Percentiles rank a stretch among this genome's conserved stretches.
These are phyloP conservation scores for Pseudoscleropodium purum DNA, from an alignment of 225 moss, liverwort and hornwort genomes.

Conservation along the genomic window DNA sequence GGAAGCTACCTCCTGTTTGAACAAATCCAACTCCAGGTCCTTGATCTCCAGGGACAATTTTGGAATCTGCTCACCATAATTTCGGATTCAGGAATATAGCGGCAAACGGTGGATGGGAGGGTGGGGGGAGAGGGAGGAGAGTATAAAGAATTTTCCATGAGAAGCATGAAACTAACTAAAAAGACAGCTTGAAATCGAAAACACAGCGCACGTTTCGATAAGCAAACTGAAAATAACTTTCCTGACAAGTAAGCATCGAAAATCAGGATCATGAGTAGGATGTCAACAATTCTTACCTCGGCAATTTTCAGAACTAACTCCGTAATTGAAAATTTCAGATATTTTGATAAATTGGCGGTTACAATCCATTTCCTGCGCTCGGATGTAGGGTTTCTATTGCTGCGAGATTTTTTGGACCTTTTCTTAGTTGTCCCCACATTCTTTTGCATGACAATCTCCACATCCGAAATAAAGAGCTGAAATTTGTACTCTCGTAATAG, in stretches of 20 bases:
- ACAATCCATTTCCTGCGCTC: slow-evolving; percentile 70
- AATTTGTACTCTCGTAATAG: slow-evolving; percentile 68
- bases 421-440: slow-evolving; percentile 26
- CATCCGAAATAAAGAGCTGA: slow-evolving; percentile 80
- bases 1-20: slow-evolving; percentile 52
- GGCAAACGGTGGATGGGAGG: not conserved
- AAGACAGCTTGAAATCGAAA: not conserved
- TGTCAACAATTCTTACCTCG: slow-evolving; percentile 22
- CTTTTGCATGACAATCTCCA: slow-evolving; percentile 65
- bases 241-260: not conserved
- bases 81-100: not conserved
- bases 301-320: slow-evolving; percentile 60
- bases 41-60: slow-evolving; percentile 77
- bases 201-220: not conserved
- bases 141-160: not conserved
- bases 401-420: slow-evolving; percentile 36
- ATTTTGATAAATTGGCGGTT: slow-evolving; percentile 60
- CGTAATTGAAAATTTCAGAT: slow-evolving; percentile 58
- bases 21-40: slow-evolving; percentile 72
- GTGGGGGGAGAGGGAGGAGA: not conserved
- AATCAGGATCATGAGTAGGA: not conserved
- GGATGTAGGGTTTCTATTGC: slow-evolving; percentile 39
- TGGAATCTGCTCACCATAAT: slow-evolving; percentile 39
- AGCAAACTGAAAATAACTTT: not conserved
- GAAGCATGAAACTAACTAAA: not conserved